Evolutionary conservation across 352 stramenopile genomes (phyloP), one percentile per base, ranked within the genome.

Genomic region (Pythium chondricola): DNA sequence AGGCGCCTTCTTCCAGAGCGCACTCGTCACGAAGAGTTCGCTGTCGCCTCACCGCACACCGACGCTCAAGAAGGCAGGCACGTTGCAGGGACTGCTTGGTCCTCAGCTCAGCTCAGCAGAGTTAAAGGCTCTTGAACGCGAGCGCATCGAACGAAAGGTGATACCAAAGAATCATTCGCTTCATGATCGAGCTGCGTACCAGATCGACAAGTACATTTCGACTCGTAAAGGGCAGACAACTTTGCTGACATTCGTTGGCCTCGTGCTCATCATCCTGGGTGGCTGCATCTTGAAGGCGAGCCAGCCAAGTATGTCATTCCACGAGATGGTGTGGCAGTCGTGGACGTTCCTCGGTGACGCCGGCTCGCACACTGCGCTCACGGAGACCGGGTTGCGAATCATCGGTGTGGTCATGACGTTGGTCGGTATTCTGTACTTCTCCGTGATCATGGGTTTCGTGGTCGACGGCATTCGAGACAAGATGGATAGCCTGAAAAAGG

Each of bases 371-470:
- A 84, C 67, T 0, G 31, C 45, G 1, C 42, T 83, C 3, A 58
- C 65, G 3, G 35, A 65, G 11, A 43, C 62, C 8, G 69, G 70
- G 2, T 16, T 85, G 16, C 75, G 73, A 1, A 43, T 85, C 18
- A 63, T 85, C n/a, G 78, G 73, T 18, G 65, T 82, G 2, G 14
- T 79, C 20, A 79, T 85, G 30, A 87, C 48, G 8, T 43, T 94
- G 6, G 33, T 79, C 27, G 79, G 82, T 11, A 85, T 94, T 43
- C 49, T 96, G 14, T 88, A 94, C 51, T 93, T 95, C 45, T 89
- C 83, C 16, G 78, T 95, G 11, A 93, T 95, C 48, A 88, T 95
- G 69, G 86, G 85, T 24, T 95, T 95, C 27, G 80, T 95, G 4
- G 83, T 90, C 11, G 85, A 95, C 33, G 74, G 63, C 10, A 93